Conservation (phyloP, 164 flowering plant species). For the Dillenia suffruticosa region DNA sequence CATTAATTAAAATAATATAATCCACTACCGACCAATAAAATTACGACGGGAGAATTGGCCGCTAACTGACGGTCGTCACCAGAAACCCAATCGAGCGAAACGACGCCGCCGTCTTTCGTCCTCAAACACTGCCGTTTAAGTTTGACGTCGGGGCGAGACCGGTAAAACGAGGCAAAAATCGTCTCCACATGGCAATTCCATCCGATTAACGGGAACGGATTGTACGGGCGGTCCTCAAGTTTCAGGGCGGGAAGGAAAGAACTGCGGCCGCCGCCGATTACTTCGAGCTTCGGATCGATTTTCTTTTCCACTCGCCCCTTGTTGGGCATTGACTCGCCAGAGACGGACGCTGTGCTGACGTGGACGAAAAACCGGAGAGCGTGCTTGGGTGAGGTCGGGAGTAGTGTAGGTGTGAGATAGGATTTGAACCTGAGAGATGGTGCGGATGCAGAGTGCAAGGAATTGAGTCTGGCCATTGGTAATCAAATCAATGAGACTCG, state of each 20-base stretch:
- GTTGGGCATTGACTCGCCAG: slow-evolving; percentile 9
- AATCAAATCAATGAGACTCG: not conserved
- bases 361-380: slow-evolving; percentile 6
- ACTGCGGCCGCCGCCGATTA: slow-evolving; percentile 54
- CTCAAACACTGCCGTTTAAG: slow-evolving; percentile 77
- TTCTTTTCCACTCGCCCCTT: no score
- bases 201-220: slow-evolving; percentile 55
- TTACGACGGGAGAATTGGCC: slow-evolving; percentile 60
- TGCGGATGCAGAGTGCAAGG: no score
- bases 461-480: no score
- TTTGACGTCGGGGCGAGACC: slow-evolving; percentile 60
- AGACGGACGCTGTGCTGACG: slow-evolving; percentile 12
- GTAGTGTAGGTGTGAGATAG: not conserved
- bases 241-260: slow-evolving; percentile 37
- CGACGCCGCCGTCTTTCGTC: slow-evolving; percentile 57
- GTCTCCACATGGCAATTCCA: slow-evolving; percentile 87
- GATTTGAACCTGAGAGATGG: no score
- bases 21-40: slow-evolving; percentile 58
- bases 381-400: not conserved
- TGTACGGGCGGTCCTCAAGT: slow-evolving; percentile 45
- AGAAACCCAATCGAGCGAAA: slow-evolving; percentile 85
- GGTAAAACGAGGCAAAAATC: slow-evolving; percentile 71
- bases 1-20: not conserved
- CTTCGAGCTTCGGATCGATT: slow-evolving; percentile 42
- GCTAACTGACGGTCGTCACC: slow-evolving; percentile 57